Evolutionary conservation across 148 eudicot species (phyloP).

Genomic region (Vaccinium macrocarpon): DNA sequence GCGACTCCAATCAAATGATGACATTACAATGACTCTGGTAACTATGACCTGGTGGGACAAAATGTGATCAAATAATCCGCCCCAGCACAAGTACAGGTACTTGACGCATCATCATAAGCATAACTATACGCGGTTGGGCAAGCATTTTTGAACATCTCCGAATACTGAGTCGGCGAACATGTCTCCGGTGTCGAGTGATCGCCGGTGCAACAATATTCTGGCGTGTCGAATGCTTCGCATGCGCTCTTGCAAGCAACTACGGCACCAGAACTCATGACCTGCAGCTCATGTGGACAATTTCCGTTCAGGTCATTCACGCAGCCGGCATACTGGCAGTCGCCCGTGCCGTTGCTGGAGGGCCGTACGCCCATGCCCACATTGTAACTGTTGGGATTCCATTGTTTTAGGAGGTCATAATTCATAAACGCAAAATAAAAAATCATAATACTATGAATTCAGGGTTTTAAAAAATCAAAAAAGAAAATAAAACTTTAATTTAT

Average conservation of each 20-base stretch:
- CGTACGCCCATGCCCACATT: slow-evolving; percentile 58
- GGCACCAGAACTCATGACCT: slow-evolving; percentile 31
- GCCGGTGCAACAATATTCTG: background rate
- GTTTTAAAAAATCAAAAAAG: too few species aligned
- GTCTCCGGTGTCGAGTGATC: slow-evolving; percentile 32
- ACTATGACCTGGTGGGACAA: slow-evolving; percentile 39
- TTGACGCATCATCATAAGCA: slow-evolving; percentile 79
- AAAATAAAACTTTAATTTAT: too few species aligned
- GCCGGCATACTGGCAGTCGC: slow-evolving; percentile 65
- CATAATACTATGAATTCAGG: too few species aligned
- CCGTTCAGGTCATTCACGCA: slow-evolving; percentile 57
- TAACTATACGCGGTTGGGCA: slow-evolving; percentile 84
- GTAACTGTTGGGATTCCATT: slow-evolving; percentile 30
- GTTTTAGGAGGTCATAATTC: too few species aligned
- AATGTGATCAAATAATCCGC: slow-evolving; percentile 72
- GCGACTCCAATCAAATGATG: background rate
- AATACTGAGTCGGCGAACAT: slow-evolving; percentile 60
- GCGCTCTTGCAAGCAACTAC: slow-evolving; percentile 37
- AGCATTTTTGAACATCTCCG: slow-evolving; percentile 67
- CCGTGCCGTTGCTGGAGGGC: slow-evolving; percentile 38
- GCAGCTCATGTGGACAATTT: slow-evolving; percentile 58
- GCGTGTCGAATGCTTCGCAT: background rate
- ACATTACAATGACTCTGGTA: background rate
- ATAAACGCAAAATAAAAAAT: too few species aligned
- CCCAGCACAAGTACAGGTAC: slow-evolving; percentile 77